These are phyloP conservation scores for Meira nashicola DNA, from an alignment of 1,284 basidiomycete genomes.

Conservation along the genomic window DNA sequence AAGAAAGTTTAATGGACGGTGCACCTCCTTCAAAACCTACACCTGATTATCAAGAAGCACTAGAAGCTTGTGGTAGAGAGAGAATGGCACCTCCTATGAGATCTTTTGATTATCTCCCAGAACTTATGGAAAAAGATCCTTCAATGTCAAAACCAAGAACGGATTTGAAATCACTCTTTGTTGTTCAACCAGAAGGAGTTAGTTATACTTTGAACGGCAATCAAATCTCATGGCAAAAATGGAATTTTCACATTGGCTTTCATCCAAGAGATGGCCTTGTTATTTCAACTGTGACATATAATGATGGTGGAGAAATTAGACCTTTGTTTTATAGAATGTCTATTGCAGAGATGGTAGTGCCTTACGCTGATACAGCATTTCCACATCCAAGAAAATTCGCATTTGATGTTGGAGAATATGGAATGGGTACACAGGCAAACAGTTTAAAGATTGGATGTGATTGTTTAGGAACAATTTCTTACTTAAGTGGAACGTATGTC, in stretches of 20 bases:
- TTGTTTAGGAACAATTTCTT: slow-evolving; percentile 64
- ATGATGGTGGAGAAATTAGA: slow-evolving; percentile 58
- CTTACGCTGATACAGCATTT: slow-evolving; percentile 53
- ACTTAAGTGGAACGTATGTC: slow-evolving; percentile 67
- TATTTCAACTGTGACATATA: slow-evolving; percentile 77
- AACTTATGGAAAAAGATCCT: slow-evolving; percentile 56
- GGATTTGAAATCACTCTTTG: slow-evolving; percentile 76
- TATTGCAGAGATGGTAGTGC: slow-evolving; percentile 57
- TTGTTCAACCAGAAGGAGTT: slow-evolving; percentile 84
- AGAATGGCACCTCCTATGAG: slow-evolving; percentile 68
- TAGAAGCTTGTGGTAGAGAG: slow-evolving; percentile 61
- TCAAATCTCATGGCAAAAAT: slow-evolving; percentile 81
- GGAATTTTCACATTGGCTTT: slow-evolving; percentile 76
- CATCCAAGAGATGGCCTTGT: slow-evolving; percentile 70
- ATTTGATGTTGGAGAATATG: slow-evolving; percentile 57
- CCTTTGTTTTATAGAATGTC: slow-evolving; percentile 61
- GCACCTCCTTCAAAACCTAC: slow-evolving; percentile 50
- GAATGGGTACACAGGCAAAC: slow-evolving; percentile 55
- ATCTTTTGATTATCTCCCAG: slow-evolving; percentile 71
- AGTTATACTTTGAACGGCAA: slow-evolving; percentile 78
- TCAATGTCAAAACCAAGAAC: slow-evolving; percentile 54
- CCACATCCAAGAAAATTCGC: slow-evolving; percentile 30
- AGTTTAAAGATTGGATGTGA: slow-evolving; percentile 56
- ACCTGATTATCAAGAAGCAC: slow-evolving; percentile 56
- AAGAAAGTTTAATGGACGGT: too few relatives aligned